Conservation (phyloP, 345 rosid genomes). For the Durio zibethinus region DNA sequence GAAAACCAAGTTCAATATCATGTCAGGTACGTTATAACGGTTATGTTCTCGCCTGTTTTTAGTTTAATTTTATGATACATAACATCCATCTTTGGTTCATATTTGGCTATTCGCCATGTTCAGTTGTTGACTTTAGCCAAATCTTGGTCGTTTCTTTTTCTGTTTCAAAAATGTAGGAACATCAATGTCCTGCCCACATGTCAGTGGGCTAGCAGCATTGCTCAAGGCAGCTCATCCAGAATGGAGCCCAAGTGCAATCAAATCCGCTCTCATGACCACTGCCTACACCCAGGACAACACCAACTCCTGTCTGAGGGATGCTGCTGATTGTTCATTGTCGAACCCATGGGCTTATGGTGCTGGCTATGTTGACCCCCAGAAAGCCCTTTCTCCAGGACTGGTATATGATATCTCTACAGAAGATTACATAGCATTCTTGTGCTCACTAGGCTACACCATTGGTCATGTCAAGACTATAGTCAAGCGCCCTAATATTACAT, state of each 20-base stretch:
- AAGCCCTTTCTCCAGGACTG: conserved; percentile 79
- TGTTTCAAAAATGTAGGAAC: conserved; percentile 46
- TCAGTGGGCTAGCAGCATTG: conserved; percentile 83
- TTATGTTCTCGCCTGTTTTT: background rate
- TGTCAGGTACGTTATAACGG: conserved; percentile 63
- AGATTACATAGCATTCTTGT: conserved; percentile 68
- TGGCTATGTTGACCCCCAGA: conserved; percentile 78
- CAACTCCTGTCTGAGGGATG: conserved; percentile 58
- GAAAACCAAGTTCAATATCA: conserved; percentile 60
- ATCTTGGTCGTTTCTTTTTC: background rate
- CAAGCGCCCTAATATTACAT: conserved; percentile 58
- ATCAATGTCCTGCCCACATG: conserved; percentile 96
- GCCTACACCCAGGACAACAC: conserved; percentile 73
- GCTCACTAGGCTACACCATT: conserved; percentile 61
- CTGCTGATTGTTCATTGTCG: conserved; percentile 52
- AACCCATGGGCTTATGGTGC: conserved; percentile 74
- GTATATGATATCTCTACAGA: conserved; percentile 67
- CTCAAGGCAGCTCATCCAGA: conserved; percentile 79
- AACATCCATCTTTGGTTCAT: background rate
- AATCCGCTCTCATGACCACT: conserved; percentile 84
- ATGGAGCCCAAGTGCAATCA: conserved; percentile 89
- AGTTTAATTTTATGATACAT: background rate
- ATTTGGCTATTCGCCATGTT: background rate
- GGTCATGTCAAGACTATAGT: conserved; percentile 61
- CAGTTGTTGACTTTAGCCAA: background rate